A percentile compares a stretch with the other conserved stretches of the same genome.
Evolutionary conservation across 2,329 filamentous ascomycete species (phyloP).

Genomic region (Claviceps sorghi): DNA sequence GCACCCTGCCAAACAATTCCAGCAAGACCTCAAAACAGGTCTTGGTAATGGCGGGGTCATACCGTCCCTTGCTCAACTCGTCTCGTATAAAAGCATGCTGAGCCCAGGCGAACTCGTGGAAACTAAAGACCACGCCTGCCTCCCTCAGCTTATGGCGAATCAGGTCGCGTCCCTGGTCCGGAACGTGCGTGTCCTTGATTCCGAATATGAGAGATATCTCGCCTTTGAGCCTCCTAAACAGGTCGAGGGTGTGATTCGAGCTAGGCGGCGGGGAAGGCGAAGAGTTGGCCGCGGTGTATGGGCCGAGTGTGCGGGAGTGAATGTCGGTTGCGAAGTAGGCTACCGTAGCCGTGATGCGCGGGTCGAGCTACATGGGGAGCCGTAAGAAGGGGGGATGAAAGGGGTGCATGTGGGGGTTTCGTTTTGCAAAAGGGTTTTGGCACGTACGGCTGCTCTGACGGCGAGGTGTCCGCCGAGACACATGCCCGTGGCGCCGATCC

Average conservation of each 20-base stretch:
- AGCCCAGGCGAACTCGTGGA: constrained; percentile 84
- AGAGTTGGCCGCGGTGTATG: constrained; percentile 33
- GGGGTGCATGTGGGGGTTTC: neutral
- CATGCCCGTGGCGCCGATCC: constrained; percentile 73
- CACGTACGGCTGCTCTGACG: constrained; percentile 38
- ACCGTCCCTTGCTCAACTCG: constrained; percentile 83
- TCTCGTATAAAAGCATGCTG: constrained; percentile 93
- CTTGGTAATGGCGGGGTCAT: constrained; percentile 74
- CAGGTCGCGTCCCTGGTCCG: constrained; percentile 64
- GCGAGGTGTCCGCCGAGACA: constrained; percentile 84
- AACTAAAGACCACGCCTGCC: constrained; percentile 58
- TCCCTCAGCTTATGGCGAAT: constrained; percentile 73
- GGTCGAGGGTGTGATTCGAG: constrained; percentile 38
- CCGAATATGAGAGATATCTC: constrained; percentile 87
- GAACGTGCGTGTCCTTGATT: constrained; percentile 80
- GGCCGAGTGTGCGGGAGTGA: constrained; percentile 63
- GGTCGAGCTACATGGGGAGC: constrained; percentile 41
- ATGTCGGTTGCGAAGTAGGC: constrained; percentile 92
- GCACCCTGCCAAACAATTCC: constrained; percentile 64
- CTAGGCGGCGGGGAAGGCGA: constrained; percentile 21
- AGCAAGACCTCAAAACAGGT: constrained; percentile 83
- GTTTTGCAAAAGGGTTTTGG: neutral
- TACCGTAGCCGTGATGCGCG: constrained; percentile 59
- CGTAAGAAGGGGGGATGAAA: neutral
- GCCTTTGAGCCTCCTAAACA: constrained; percentile 54